Base-by-base conservation (phyloP, 495 filamentous ascomycete genomes). In the Massariosphaeria phaeospora region DNA sequence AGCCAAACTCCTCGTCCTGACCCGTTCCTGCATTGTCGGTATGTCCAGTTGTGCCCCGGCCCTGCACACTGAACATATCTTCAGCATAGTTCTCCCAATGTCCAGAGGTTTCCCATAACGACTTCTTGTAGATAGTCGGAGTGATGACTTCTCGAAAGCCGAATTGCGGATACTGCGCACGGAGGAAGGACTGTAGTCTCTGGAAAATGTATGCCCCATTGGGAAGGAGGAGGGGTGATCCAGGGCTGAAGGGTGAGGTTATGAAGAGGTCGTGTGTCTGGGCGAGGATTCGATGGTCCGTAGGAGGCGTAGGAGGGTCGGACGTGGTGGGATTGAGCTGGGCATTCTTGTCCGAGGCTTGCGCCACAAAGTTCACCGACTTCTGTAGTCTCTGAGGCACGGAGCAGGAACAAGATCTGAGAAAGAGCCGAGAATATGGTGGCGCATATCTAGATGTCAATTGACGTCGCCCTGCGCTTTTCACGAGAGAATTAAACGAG, bases 1-100 rank as follows among this genome's bases (percentile, higher is more conserved):
- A 76, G 2, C 88, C 89, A 66, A 91, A 96, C 44, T 89, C 84
- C 58, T 86, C 85, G 42, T 86, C 78, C 55, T 88, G 81, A 44
- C 77, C 76, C 4, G 64, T 44, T 45, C 81, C 57, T n/a, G 41
- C 63, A 29, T 62, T 62, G 40, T 63, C 63, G 20, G 55, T 64
- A 38, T 66, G 55, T 1, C 75, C 80, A 5, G 67, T 72, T n/a
- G 76, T 75, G 12, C 77, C 79, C 11, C 79, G 79, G 49, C 76
- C 82, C 3, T 80, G 85, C 24, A 95, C 91, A 50, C 85, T 83
- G 73, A 89, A 96, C 91, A 96, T 96, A 63, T 95, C 89, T 65
- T 95, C 84, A 57, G 86, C 84, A 70, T 95, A 96, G 68, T 95
- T 95, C 30, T 91, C 84, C 81, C 91, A 88, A 62, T 96, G 91